phyloP scores from a whole-genome alignment of 495 filamentous ascomycete genomes.

The Schizothecium vesticola region DNA sequence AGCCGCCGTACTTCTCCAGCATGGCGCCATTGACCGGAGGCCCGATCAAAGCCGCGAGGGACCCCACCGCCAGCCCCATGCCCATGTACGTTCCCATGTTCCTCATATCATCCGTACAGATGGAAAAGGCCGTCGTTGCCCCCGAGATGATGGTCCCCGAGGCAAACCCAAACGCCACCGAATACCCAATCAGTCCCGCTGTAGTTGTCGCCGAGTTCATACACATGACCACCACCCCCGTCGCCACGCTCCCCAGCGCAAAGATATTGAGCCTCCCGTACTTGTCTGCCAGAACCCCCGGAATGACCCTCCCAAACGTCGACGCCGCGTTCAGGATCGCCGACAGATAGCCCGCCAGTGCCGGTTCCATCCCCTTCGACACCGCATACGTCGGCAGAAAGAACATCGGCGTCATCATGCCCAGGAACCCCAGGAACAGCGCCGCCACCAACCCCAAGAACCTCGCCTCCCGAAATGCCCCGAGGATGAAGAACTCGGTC shows the following conservation, averaged over 20 bases:
- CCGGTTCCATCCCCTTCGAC: conserved; percentile 38
- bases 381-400: conserved; percentile 52
- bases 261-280: conserved; percentile 50
- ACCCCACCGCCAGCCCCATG: conserved; percentile 43
- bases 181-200: conserved; percentile 36
- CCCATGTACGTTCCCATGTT: conserved; percentile 52
- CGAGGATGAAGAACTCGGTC: conserved; percentile 35
- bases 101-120: conserved; percentile 35
- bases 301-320: conserved; percentile 54
- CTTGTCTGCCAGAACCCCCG: conserved; percentile 50
- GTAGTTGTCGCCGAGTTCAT: conserved; percentile 33
- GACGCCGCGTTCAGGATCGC: conserved; percentile 51
- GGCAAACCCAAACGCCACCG: conserved; percentile 36
- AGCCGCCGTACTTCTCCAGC: conserved; percentile 38
- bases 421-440: conserved; percentile 44
- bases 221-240: conserved; percentile 41
- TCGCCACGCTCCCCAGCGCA: conserved; percentile 27
- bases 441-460: conserved; percentile 36
- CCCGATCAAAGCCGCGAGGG: conserved; percentile 43
- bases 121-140: conserved; percentile 35
- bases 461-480: conserved; percentile 35
- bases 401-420: conserved; percentile 53
- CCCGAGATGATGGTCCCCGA: conserved; percentile 46
- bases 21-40: conserved; percentile 49
- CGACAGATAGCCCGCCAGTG: conserved; percentile 44